A percentile compares a stretch with the other conserved stretches of the same genome.
phyloP scores from a whole-genome alignment of 1,139 yeast species.

The Debaryomyces coudertii region DNA sequence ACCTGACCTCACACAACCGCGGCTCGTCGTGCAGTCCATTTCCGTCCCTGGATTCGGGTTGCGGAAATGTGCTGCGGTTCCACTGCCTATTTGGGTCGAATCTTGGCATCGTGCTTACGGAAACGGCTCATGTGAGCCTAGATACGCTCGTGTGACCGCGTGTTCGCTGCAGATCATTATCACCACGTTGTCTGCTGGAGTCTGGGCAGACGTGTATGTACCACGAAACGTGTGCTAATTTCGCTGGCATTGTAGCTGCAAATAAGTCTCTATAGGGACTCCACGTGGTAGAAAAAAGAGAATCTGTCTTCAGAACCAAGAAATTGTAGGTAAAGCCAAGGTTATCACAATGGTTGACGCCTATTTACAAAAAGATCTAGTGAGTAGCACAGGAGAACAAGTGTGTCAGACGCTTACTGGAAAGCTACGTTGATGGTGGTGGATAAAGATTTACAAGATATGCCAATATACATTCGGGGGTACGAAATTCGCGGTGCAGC shows the following conservation, averaged over 20 bases:
- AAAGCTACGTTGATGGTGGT: background rate
- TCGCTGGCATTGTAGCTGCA: slow-evolving; percentile 3
- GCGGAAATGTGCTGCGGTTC: no score
- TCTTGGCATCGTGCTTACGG: no score
- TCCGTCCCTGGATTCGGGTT: no score
- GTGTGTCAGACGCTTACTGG: background rate
- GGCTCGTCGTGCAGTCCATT: no score
- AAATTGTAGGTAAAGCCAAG: background rate
- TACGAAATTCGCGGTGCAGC: background rate
- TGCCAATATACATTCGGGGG: background rate
- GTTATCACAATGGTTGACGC: background rate
- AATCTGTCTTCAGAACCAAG: background rate
- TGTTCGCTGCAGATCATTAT: background rate
- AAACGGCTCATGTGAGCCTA: background rate
- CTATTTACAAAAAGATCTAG: background rate
- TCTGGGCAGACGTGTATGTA: background rate
- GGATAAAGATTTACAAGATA: background rate
- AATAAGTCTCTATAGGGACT: background rate
- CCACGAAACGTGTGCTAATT: slow-evolving; percentile 8
- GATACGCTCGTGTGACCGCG: background rate
- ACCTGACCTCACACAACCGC: no score
- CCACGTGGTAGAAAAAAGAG: slow-evolving; percentile 5
- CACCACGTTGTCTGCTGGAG: slow-evolving; percentile 5
- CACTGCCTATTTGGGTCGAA: no score
- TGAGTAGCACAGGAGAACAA: background rate